Percentiles rank a stretch among this genome's conserved stretches.
These are phyloP conservation scores for Cryptococcus amylolentus DNA, from an alignment of 1,284 basidiomycete genomes.

Conservation along the genomic window DNA sequence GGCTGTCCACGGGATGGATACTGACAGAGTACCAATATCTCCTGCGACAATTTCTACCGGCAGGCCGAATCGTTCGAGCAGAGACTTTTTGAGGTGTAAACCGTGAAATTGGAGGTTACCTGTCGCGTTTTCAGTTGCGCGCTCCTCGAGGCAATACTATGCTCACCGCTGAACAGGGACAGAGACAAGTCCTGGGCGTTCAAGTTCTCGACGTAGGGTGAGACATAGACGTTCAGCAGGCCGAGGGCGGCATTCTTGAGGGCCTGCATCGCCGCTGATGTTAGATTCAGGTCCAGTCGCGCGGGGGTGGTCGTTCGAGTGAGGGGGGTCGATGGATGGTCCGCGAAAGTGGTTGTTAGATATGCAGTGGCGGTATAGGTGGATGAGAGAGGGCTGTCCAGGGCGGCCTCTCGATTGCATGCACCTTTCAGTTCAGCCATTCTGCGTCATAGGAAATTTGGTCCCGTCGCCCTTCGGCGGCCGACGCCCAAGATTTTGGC, in stretches of 20 bases:
- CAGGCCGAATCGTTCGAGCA: conserved; percentile 91
- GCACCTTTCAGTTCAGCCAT: too few relatives aligned
- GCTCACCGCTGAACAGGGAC: conserved; percentile 82
- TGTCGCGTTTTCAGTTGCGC: conserved; percentile 36
- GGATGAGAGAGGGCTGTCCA: neutral
- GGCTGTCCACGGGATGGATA: conserved; percentile 95
- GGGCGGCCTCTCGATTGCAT: too few relatives aligned
- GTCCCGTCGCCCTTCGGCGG: too few relatives aligned
- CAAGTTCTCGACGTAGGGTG: conserved; percentile 94
- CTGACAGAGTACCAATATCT: conserved; percentile 84
- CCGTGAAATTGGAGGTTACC: conserved; percentile 79
- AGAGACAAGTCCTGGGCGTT: conserved; percentile 93
- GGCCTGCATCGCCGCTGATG: conserved; percentile 32
- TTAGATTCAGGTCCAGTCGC: too few relatives aligned
- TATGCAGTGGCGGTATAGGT: too few relatives aligned
- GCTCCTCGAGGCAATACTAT: too few relatives aligned
- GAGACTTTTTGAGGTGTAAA: conserved; percentile 86
- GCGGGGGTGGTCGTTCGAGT: too few relatives aligned
- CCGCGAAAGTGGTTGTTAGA: too few relatives aligned
- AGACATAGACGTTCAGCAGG: conserved; percentile 85
- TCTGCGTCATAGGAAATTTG: too few relatives aligned
- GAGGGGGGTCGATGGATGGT: too few relatives aligned
- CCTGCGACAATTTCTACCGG: conserved; percentile 97
- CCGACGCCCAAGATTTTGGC: too few relatives aligned
- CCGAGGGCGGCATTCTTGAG: conserved; percentile 42